Base-by-base conservation (phyloP, 2,329 filamentous ascomycete genomes). In the Exophiala sp. region DNA sequence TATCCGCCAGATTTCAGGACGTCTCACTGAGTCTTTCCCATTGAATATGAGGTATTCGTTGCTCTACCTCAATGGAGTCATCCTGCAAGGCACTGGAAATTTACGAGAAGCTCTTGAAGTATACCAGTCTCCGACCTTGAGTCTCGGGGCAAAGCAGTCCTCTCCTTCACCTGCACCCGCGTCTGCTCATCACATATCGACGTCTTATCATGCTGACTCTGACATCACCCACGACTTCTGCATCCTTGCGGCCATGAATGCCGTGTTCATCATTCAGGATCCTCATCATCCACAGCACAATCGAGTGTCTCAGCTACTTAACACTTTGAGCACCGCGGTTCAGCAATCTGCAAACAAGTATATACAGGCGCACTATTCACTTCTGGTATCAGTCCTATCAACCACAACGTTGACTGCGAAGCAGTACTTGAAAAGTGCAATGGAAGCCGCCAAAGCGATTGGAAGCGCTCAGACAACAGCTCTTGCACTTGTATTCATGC, bases 401-500 rank as follows among this genome's bases (percentile, higher is more conserved):
- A 67, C 82, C 72, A 63, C 81, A 77, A 82, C 86, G 21, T 86
- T 94, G 57, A 84, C 89, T 55, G 82, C 87, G 52, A 96, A 96
- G 71, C 81, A 86, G 38, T 84, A 87, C 65, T 85, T 96, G 50
- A 84, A 89, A 57, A 78, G 79, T 36, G 87, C 90, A 2, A 79
- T 96, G 39, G 79, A 80, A 36, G 82, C 84, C 2, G 86, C 88
- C 10, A 86, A 86, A 60, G 75, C 77, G 6, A 84, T 87, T 7
- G 78, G 78, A 50, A 96, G 96, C 67, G 83, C 83, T 29, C 88
- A 95, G 60, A 86, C 91, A 50, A 80, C 91, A n/a, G 86, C 86
- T 44, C 87, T 96, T 60, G 85, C 87, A 5, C 81, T 96, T 55
- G 91, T 85, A 62, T 85, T 94, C 60, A 95, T 96, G 87, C 87